phyloP scores from a whole-genome alignment of 352 stramenopile species.

The Pythium guiyangense region DNA sequence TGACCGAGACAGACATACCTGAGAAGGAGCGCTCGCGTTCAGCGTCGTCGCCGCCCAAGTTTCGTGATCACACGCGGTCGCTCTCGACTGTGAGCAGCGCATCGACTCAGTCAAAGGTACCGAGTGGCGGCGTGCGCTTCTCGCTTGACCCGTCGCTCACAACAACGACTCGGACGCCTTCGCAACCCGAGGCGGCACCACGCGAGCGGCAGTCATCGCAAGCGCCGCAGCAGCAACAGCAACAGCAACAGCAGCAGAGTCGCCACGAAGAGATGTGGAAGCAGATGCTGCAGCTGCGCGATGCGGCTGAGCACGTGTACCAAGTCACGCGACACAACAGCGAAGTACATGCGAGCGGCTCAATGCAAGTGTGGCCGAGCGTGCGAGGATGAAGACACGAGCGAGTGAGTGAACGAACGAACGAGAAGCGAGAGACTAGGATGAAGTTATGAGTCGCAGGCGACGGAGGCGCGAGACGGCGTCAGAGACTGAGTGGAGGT shows the following conservation, averaged over 20 bases:
- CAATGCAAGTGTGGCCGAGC: conserved; percentile 9
- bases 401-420: not conserved
- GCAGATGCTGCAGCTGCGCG: conserved; percentile 39
- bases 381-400: conserved; percentile 1
- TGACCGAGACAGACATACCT: no score
- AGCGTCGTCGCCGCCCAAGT: conserved; percentile 1
- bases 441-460: conserved; percentile 8
- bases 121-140: not conserved
- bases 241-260: not conserved
- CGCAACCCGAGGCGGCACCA: not conserved
- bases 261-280: conserved; percentile 12
- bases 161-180: not conserved
- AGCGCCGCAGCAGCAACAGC: not conserved
- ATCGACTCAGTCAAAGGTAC: no score
- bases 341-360: not conserved
- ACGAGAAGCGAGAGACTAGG: not conserved
- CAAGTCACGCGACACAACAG: not conserved
- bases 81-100: not conserved
- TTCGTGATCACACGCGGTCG: not conserved
- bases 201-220: not conserved
- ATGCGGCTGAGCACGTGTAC: conserved; percentile 43
- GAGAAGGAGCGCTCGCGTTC: conserved; percentile 1
- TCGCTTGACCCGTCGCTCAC: not conserved
- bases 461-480: not conserved
- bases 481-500: no score